phyloP scores from a whole-genome alignment of 2,329 filamentous ascomycete genomes.

The Podosphaera xanthii region DNA sequence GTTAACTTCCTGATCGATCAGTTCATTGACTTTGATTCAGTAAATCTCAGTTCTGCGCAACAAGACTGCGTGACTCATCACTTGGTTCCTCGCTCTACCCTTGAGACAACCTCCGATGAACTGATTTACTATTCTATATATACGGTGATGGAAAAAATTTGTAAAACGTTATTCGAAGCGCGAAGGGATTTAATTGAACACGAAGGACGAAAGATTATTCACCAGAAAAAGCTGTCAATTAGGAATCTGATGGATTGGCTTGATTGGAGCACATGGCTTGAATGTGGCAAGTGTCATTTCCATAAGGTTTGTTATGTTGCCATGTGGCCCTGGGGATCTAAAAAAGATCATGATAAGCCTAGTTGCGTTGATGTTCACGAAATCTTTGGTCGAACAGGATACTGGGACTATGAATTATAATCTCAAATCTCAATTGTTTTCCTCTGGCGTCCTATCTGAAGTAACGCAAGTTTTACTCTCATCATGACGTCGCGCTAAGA shows the following conservation, averaged over 20 bases:
- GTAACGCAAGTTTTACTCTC: no score
- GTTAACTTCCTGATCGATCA: conserved; percentile 20
- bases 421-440: no score
- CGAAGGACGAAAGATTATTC: no score
- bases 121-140: conserved; percentile 23
- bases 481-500: no score
- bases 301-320: conserved; percentile 35
- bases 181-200: conserved; percentile 4
- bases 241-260: conserved; percentile 25
- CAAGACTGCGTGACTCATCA: conserved; percentile 26
- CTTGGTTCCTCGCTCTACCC: conserved; percentile 14
- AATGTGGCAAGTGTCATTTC: conserved; percentile 27
- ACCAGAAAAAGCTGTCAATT: not conserved
- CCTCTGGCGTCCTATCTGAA: no score
- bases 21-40: conserved; percentile 22
- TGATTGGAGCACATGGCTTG: conserved; percentile 36
- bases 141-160: conserved; percentile 20
- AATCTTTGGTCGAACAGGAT: conserved; percentile 3
- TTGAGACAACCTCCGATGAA: conserved; percentile 21
- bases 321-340: conserved; percentile 36
- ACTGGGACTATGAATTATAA: conserved; percentile 2
- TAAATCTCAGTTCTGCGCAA: conserved; percentile 19
- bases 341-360: conserved; percentile 29
- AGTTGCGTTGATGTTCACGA: conserved; percentile 17
- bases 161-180: conserved; percentile 15